Percentiles rank a stretch among this genome's conserved stretches.
phyloP scores from a whole-genome alignment of 2,329 filamentous ascomycete genomes.

The Fusarium abutilonis region DNA sequence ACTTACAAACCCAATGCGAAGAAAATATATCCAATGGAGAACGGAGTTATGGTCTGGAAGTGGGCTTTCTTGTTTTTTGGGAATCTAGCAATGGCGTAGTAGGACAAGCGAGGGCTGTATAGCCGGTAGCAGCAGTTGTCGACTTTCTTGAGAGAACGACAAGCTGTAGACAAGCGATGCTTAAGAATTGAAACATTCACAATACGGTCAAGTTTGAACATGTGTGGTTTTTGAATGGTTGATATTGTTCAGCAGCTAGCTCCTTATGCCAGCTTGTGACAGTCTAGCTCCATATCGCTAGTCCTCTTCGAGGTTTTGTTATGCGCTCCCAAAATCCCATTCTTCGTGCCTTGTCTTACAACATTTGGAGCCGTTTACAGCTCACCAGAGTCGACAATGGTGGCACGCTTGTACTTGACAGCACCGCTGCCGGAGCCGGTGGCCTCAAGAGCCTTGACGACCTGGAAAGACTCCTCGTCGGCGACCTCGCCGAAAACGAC shows the following conservation, averaged over 20 bases:
- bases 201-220: neutral
- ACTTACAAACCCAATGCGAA: conserved; percentile 3
- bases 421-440: conserved; percentile 65
- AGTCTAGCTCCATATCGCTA: conserved; percentile 33
- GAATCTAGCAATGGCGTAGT: conserved; percentile 42
- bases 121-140: conserved; percentile 18
- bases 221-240: conserved; percentile 32
- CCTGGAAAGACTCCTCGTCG: conserved; percentile 57
- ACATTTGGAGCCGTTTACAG: conserved; percentile 50
- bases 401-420: conserved; percentile 68
- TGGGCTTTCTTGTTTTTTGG: conserved; percentile 26
- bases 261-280: conserved; percentile 28
- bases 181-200: conserved; percentile 6
- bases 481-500: conserved; percentile 84
- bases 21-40: conserved; percentile 20
- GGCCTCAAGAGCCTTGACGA: conserved; percentile 71
- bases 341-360: conserved; percentile 14
- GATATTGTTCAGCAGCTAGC: conserved; percentile 35
- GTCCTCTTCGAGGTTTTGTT: conserved; percentile 36
- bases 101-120: conserved; percentile 30
- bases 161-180: conserved; percentile 1
- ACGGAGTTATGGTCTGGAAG: conserved; percentile 40
- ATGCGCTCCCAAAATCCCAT: conserved; percentile 30
- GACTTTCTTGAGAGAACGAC: conserved; percentile 6
- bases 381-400: conserved; percentile 65